phyloP scores from a whole-genome alignment of 1,139 yeast genomes.

The Yamadazyma diospyri region DNA sequence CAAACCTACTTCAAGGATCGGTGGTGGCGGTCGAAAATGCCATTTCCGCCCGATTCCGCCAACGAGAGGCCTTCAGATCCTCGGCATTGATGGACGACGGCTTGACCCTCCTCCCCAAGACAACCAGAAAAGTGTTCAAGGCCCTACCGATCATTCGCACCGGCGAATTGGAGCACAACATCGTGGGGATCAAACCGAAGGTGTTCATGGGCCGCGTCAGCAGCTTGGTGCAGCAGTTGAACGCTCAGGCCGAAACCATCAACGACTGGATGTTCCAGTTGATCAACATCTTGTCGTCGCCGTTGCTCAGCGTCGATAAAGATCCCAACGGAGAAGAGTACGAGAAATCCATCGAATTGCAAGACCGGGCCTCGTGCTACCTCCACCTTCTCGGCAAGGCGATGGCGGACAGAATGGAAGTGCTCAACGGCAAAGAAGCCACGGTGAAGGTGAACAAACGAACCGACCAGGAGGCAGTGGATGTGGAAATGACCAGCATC shows the following conservation, averaged over 20 bases:
- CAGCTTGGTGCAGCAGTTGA: slow-evolving; percentile 36
- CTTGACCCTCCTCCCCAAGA: slow-evolving; percentile 27
- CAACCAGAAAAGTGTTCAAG: slow-evolving; percentile 32
- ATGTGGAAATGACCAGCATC: slow-evolving; percentile 23
- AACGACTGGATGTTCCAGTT: slow-evolving; percentile 54
- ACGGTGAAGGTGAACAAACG: slow-evolving; percentile 20
- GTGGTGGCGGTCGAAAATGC: slow-evolving; percentile 29
- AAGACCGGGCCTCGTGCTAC: slow-evolving; percentile 64
- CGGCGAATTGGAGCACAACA: slow-evolving; percentile 14
- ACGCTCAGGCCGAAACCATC: slow-evolving; percentile 54
- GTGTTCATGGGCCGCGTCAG: slow-evolving; percentile 19
- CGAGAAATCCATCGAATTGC: slow-evolving; percentile 65
- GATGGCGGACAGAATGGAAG: slow-evolving; percentile 51
- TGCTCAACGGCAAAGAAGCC: slow-evolving; percentile 24
- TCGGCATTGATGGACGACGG: slow-evolving; percentile 29
- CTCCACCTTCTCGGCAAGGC: slow-evolving; percentile 58
- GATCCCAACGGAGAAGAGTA: slow-evolving; percentile 78
- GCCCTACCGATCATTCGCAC: slow-evolving; percentile 27
- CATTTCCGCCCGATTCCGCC: slow-evolving; percentile 22
- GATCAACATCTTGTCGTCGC: slow-evolving; percentile 41
- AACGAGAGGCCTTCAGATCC: slow-evolving; percentile 20
- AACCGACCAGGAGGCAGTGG: slow-evolving; percentile 24
- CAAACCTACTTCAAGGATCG: slow-evolving; percentile 47
- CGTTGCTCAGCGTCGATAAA: slow-evolving; percentile 41
- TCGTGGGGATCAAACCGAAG: slow-evolving; percentile 21